Evolutionary conservation across 495 filamentous ascomycete species (phyloP).

Genomic region (Aspergillus heteromorphus): DNA sequence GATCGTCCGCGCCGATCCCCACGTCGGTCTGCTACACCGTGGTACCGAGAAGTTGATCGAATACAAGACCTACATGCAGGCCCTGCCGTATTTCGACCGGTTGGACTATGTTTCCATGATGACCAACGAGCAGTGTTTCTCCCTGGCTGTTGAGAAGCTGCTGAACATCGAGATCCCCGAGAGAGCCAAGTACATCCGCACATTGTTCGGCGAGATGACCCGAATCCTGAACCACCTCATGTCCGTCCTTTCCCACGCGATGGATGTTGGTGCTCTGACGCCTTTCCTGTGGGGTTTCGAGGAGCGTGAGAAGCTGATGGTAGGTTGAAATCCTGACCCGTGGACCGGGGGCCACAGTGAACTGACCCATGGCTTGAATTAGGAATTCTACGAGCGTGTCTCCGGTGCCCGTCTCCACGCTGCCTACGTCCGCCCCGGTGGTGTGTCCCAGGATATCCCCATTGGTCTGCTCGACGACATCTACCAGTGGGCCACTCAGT

Average conservation of each 20-base stretch:
- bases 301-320: slow-evolving; percentile 99
- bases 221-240: slow-evolving; percentile 95
- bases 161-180: slow-evolving; percentile 96
- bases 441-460: slow-evolving; percentile 93
- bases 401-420: slow-evolving; percentile 97
- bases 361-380: slow-evolving; percentile 8
- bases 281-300: slow-evolving; percentile 99
- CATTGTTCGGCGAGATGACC: slow-evolving; percentile 94
- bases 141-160: slow-evolving; percentile 94
- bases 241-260: slow-evolving; percentile 95
- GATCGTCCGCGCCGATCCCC: slow-evolving; percentile 92
- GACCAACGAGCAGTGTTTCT: slow-evolving; percentile 98
- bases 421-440: slow-evolving; percentile 95
- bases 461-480: slow-evolving; percentile 96
- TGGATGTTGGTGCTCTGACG: slow-evolving; percentile 98
- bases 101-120: slow-evolving; percentile 99
- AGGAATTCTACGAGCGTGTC: slow-evolving; percentile 99
- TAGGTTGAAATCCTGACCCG: slow-evolving; percentile 36
- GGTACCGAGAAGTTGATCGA: slow-evolving; percentile 99
- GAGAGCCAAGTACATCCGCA: slow-evolving; percentile 94
- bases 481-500: slow-evolving; percentile 99
- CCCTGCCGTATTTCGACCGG: slow-evolving; percentile 97
- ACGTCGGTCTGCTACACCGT: slow-evolving; percentile 93
- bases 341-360: slow-evolving; percentile 1
- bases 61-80: slow-evolving; percentile 98